Percentiles rank a stretch among this genome's conserved stretches.
Evolutionary conservation across 2,329 filamentous ascomycete genomes (phyloP).

Genomic region (Eutypella sp.): DNA sequence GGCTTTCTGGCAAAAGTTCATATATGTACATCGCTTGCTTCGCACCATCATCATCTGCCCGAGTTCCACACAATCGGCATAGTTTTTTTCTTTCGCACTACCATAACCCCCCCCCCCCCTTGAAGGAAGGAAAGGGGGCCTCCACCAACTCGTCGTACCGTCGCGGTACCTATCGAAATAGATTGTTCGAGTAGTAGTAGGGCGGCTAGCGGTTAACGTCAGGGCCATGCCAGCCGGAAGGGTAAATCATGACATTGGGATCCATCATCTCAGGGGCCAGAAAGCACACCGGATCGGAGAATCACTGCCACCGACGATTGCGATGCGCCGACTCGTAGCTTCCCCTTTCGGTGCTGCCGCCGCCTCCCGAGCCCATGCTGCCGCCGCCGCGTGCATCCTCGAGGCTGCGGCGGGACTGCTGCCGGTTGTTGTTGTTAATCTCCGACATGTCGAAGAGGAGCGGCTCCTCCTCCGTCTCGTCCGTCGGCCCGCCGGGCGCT

Average conservation of each 20-base stretch:
- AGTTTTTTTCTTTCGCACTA: too few relatives aligned
- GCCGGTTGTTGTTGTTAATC: slow-evolving; percentile 50
- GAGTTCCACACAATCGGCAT: too few relatives aligned
- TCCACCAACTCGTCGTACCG: too few relatives aligned
- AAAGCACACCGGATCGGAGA: not conserved
- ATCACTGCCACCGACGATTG: slow-evolving; percentile 21
- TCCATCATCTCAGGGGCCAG: not conserved
- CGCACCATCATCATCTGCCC: too few relatives aligned
- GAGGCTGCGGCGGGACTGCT: slow-evolving; percentile 50
- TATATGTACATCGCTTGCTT: too few relatives aligned
- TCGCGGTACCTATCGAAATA: too few relatives aligned
- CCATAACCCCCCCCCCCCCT: too few relatives aligned
- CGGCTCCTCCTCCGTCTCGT: slow-evolving; percentile 60
- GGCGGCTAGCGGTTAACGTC: too few relatives aligned
- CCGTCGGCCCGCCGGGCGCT: slow-evolving; percentile 38
- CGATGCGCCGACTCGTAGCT: slow-evolving; percentile 31
- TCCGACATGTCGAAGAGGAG: slow-evolving; percentile 71
- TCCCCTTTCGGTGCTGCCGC: slow-evolving; percentile 29
- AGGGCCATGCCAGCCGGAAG: too few relatives aligned
- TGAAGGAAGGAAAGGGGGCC: too few relatives aligned
- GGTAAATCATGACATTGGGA: not conserved
- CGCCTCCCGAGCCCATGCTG: slow-evolving; percentile 36
- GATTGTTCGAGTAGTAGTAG: too few relatives aligned
- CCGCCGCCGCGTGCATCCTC: slow-evolving; percentile 45
- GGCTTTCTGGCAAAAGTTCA: too few relatives aligned